A percentile compares a stretch with the other conserved stretches of the same genome.
These are phyloP conservation scores for Isatis lusitanica DNA, from an alignment of 441 rosid genomes.

Conservation along the genomic window DNA sequence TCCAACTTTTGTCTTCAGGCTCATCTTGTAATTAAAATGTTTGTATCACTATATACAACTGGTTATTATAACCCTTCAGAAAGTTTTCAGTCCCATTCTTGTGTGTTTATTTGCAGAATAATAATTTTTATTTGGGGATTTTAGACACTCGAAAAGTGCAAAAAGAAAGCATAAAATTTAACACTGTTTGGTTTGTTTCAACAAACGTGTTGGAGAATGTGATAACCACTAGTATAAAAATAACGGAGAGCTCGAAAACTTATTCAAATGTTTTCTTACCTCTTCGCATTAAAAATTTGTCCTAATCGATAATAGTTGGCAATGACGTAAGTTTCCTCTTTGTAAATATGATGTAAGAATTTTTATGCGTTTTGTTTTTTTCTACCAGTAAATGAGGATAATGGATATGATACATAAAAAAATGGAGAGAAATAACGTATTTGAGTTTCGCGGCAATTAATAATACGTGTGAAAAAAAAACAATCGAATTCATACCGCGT, in stretches of 20 bases:
- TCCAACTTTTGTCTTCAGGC: conserved; percentile 66
- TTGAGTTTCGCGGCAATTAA: conserved; percentile 17
- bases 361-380: background rate
- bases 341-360: background rate
- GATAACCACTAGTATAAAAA: background rate
- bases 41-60: background rate
- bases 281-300: conserved; percentile 8
- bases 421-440: conserved; percentile 20
- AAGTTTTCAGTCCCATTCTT: background rate
- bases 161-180: conserved; percentile 21
- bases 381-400: background rate
- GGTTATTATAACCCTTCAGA: background rate
- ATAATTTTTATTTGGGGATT: background rate
- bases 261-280: conserved; percentile 25
- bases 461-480: conserved; percentile 14
- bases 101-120: background rate
- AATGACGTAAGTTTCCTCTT: conserved; percentile 9
- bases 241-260: conserved; percentile 15
- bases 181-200: conserved; percentile 17
- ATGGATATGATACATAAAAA: background rate
- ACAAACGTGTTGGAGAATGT: conserved; percentile 33
- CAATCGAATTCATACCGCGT: conserved; percentile 31
- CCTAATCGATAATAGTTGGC: conserved; percentile 29
- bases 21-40: conserved; percentile 43
- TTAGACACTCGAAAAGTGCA: conserved; percentile 14